Conservation (phyloP, 2,329 filamentous ascomycete species). For the Epichloe elymi region DNA sequence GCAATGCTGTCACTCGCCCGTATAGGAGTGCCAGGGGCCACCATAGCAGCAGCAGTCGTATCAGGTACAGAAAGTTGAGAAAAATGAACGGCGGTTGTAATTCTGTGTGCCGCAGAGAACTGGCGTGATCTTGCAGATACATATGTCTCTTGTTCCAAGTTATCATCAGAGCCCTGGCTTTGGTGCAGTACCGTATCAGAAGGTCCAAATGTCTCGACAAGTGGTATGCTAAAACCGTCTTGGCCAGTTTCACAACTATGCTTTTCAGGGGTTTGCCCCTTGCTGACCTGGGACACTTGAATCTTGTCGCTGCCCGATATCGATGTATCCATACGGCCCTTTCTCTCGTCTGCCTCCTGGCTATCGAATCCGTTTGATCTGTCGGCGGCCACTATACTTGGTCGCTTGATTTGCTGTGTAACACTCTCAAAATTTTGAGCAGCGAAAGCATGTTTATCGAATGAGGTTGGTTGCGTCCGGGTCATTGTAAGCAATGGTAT, state of each 20-base stretch:
- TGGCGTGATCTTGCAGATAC: not conserved
- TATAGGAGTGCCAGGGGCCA: not conserved
- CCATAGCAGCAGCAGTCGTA: not conserved
- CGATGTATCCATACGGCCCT: not conserved
- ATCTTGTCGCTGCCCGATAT: not conserved
- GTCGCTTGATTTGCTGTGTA: not conserved
- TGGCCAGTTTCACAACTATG: too few relatives aligned
- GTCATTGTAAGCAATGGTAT: not conserved
- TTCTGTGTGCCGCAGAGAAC: not conserved
- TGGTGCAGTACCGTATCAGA: not conserved
- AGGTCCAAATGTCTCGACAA: too few relatives aligned
- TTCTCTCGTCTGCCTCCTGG: not conserved
- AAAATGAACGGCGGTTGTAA: not conserved
- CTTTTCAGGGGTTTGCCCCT: too few relatives aligned
- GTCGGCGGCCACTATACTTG: not conserved
- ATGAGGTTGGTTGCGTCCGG: not conserved
- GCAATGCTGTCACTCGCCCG: conserved; percentile 1
- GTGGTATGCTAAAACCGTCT: too few relatives aligned
- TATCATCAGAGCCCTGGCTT: not conserved
- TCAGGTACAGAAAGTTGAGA: not conserved
- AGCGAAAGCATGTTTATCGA: not conserved
- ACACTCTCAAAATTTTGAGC: not conserved
- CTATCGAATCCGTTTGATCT: not conserved
- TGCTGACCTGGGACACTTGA: too few relatives aligned
- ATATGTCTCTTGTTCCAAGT: not conserved